These are phyloP conservation scores for Taxawa tesnikishii DNA, from an alignment of 2,329 filamentous ascomycete species.

Conservation along the genomic window DNA sequence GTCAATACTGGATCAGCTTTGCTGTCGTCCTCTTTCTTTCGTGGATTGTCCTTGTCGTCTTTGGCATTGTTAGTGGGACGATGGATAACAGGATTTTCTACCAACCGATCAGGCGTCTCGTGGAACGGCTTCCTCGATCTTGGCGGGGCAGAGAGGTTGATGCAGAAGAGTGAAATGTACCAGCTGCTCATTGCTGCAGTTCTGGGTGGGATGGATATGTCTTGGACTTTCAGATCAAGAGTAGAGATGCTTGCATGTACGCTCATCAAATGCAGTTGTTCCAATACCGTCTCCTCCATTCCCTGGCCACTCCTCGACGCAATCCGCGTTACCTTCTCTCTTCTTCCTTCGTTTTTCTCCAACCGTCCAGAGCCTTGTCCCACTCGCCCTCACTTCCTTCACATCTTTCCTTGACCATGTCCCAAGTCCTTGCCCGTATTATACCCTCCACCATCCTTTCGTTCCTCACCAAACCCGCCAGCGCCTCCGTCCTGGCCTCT, in stretches of 20 bases:
- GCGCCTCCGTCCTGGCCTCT: constrained; percentile 67
- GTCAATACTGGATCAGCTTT: constrained; percentile 58
- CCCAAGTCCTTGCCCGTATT: constrained; percentile 72
- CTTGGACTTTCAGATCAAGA: too few species aligned
- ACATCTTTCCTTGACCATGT: constrained; percentile 64
- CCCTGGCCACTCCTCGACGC: too few species aligned
- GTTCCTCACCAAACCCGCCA: constrained; percentile 62
- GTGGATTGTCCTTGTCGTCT: constrained; percentile 44
- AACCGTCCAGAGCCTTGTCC: constrained; percentile 51
- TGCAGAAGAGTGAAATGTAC: too few species aligned
- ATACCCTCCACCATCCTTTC: constrained; percentile 69
- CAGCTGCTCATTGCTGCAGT: too few species aligned
- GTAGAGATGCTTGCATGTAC: too few species aligned
- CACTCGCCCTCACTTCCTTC: constrained; percentile 27
- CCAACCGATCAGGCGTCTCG: too few species aligned
- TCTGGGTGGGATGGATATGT: too few species aligned
- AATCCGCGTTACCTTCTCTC: too few species aligned
- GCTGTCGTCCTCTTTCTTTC: constrained; percentile 49
- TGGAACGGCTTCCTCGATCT: too few species aligned
- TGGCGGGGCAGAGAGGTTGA: too few species aligned
- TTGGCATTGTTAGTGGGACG: constrained; percentile 45
- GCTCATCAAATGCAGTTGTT: too few species aligned
- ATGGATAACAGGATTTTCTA: constrained; percentile 28
- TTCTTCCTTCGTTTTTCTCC: constrained; percentile 36
- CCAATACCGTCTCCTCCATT: too few species aligned